These are phyloP conservation scores for Amanita polypyramis DNA, from an alignment of 768 basidiomycete genomes.

Conservation along the genomic window DNA sequence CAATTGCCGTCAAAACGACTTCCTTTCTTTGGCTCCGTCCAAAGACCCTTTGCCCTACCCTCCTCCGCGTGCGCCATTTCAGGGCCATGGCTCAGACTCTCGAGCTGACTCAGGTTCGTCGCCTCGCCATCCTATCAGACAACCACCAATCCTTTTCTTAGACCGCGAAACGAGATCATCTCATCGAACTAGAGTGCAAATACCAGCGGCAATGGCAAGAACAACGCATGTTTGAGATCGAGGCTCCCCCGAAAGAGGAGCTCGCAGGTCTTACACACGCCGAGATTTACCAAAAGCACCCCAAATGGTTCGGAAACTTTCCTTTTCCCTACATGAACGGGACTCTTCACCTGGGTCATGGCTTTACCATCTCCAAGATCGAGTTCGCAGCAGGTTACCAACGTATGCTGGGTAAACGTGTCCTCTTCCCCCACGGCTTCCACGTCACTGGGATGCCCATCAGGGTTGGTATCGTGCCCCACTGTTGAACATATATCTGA, in stretches of 20 bases:
- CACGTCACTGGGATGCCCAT: conserved; percentile 99
- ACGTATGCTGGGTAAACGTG: conserved; percentile 88
- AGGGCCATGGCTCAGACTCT: conserved; percentile 48
- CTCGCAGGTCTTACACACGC: conserved; percentile 50
- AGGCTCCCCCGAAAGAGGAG: conserved; percentile 65
- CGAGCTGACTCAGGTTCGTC: conserved; percentile 48
- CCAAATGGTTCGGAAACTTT: conserved; percentile 97
- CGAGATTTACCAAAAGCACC: conserved; percentile 65
- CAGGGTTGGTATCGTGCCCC: conserved; percentile 54
- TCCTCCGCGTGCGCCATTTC: conserved; percentile 1
- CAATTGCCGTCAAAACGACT: conserved; percentile 7
- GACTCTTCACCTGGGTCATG: conserved; percentile 92
- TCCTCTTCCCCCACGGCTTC: conserved; percentile 94
- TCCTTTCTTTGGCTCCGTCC: conserved; percentile 6
- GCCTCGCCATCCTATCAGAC: background rate
- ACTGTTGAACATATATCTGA: background rate
- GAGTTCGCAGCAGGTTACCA: conserved; percentile 96
- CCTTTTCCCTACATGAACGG: conserved; percentile 99
- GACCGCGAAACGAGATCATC: conserved; percentile 90
- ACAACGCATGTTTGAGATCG: conserved; percentile 73
- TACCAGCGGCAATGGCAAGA: conserved; percentile 78
- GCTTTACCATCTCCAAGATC: conserved; percentile 96
- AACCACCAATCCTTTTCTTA: conserved; percentile 20
- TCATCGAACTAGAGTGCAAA: conserved; percentile 73
- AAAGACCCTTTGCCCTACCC: conserved; percentile 9